These are phyloP conservation scores for Malus domestica DNA, from an alignment of 306 rosid species.

Conservation along the genomic window DNA sequence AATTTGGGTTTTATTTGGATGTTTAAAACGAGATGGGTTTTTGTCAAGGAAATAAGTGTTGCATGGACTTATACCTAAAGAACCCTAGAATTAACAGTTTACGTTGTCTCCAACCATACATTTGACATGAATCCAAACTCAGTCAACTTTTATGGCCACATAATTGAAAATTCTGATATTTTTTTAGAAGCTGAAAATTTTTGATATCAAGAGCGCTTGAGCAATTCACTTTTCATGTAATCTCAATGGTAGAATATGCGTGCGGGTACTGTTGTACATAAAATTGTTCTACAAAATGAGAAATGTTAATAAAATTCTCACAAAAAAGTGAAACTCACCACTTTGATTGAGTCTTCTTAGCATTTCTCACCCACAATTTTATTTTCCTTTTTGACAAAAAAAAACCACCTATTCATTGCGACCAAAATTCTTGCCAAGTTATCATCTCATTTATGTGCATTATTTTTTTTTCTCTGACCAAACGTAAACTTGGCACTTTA, in stretches of 20 bases:
- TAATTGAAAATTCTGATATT: not conserved
- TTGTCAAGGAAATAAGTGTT: no score
- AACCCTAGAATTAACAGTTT: not conserved
- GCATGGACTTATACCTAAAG: no score
- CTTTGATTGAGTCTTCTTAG: no score
- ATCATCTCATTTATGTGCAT: not conserved
- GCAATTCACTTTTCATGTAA: constrained; percentile 33
- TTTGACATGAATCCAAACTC: not conserved
- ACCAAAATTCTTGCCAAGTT: not conserved
- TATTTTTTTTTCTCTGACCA: no score
- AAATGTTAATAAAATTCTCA: no score
- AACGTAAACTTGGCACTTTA: no score
- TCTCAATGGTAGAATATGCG: constrained; percentile 24
- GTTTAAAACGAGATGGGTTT: no score
- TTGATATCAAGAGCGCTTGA: constrained; percentile 45
- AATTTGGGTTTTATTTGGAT: no score
- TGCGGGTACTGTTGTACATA: constrained; percentile 30
- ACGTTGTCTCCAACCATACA: not conserved
- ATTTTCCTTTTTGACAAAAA: no score
- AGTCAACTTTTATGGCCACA: not conserved
- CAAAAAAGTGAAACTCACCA: no score
- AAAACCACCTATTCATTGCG: constrained; percentile 2
- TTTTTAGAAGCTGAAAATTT: not conserved
- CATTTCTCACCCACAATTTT: no score
- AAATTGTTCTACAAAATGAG: constrained; percentile 35